These are phyloP conservation scores for Psilocybe mexicana DNA, from an alignment of 1,284 basidiomycete genomes.

Conservation along the genomic window DNA sequence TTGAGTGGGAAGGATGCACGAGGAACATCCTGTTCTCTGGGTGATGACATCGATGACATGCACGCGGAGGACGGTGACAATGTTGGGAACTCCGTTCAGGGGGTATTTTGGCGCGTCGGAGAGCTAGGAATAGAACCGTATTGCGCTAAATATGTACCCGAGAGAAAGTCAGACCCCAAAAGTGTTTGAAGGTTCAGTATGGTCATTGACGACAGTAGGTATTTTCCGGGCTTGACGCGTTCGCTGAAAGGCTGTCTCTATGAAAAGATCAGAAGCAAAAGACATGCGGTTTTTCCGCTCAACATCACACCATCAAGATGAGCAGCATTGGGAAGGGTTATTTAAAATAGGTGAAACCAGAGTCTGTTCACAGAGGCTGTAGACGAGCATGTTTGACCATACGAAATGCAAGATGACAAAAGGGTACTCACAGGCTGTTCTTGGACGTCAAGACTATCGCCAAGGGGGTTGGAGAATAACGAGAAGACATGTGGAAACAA, in stretches of 20 bases:
- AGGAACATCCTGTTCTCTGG: slow-evolving; percentile 11
- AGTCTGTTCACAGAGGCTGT: too few species aligned
- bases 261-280: slow-evolving; percentile 20
- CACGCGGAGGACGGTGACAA: slow-evolving; percentile 1
- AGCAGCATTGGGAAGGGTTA: slow-evolving; percentile 2
- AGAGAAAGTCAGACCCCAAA: neutral
- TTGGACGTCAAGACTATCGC: neutral
- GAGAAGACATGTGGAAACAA: neutral
- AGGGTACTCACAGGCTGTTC: neutral
- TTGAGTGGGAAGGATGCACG: slow-evolving; percentile 17
- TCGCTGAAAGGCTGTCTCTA: slow-evolving; percentile 13
- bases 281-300: slow-evolving; percentile 14
- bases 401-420: too few species aligned
- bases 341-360: slow-evolving; percentile 9
- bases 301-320: slow-evolving; percentile 11
- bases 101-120: neutral
- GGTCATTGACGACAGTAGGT: neutral
- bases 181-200: neutral
- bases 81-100: slow-evolving; percentile 6
- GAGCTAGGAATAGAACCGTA: slow-evolving; percentile 4
- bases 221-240: neutral
- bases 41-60: slow-evolving; percentile 3
- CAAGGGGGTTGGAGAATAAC: neutral
- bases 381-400: too few species aligned
- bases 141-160: too few species aligned